Base-by-base conservation (phyloP, 176 grass and related monocot genomes). In the Carex cristatella region DNA sequence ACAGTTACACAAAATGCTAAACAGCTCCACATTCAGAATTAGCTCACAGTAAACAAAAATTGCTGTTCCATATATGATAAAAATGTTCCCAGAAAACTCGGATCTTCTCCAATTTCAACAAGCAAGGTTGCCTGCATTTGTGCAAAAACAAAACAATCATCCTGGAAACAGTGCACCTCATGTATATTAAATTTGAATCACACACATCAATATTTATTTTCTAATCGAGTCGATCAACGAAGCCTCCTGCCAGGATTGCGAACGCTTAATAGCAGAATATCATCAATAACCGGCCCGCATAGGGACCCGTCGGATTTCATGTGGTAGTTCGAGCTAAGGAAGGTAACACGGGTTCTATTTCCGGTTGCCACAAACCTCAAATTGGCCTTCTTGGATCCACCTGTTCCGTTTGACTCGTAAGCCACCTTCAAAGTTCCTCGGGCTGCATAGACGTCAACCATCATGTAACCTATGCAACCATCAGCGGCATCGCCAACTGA, bases 261-360 rank as follows among this genome's bases (percentile, higher is more conserved):
- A 14, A 93, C 66, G 1, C 86, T 80, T 61, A 87, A 65, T 65
- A 94, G 68, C 1, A 85, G 61, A 14, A 90, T 91, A 85, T 97
- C 90, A 61, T 97, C 94, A 66, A 94, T 66, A 79, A 97, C 84
- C 0, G 89, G 94, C 0, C 94, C 92, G 27, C 94, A 97, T 55
- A 97, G 91, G 64, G 94, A 86, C 79, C 94, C 92, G 7, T 97
- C 94, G 19, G 54, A 7, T 84, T 90, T 93, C 88, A 86, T 93
- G 84, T 94, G 92, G 79, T 97, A 97, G 86, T 89, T 88, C 0
- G 71, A 84, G 88, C 95, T 93, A 58, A 90, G 84, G 92, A 98
- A 98, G 2, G 89, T 88, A 61, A 94, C 85, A 37, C 90, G 73
- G 18, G 91, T 98, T 83, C 79, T 85, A 44, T 42, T 59, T 3